These are phyloP conservation scores for Heracleum sosnowskyi DNA, from an alignment of 129 eudicot species.

Conservation along the genomic window DNA sequence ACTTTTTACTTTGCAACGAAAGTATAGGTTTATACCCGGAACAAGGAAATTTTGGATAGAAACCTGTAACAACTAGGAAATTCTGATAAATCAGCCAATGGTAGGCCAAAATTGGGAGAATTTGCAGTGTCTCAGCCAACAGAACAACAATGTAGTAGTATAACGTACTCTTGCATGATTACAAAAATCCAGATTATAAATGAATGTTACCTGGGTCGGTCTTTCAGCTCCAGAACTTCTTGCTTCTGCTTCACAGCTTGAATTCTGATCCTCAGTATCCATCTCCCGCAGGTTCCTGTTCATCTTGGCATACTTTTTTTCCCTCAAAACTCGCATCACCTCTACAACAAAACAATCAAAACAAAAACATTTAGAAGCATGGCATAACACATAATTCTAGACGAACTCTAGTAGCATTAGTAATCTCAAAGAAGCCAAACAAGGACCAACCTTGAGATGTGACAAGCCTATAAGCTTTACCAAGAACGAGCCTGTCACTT, in stretches of 20 bases:
- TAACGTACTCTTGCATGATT: too few species aligned
- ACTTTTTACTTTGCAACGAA: background rate
- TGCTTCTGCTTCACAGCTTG: constrained; percentile 23
- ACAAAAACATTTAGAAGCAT: background rate
- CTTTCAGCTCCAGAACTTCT: constrained; percentile 23
- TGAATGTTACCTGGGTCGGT: constrained; percentile 35
- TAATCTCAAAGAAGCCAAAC: background rate
- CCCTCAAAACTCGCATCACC: constrained; percentile 76
- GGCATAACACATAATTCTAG: background rate
- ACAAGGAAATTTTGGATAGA: background rate
- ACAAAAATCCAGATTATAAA: background rate
- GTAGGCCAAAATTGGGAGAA: too few species aligned
- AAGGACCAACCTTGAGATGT: constrained; percentile 65
- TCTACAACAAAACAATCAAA: constrained; percentile 29
- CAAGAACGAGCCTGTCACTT: constrained; percentile 59
- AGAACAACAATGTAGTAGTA: background rate
- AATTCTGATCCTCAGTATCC: constrained; percentile 16
- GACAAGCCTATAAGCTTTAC: constrained; percentile 74
- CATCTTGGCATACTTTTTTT: constrained; percentile 61
- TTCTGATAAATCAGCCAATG: background rate
- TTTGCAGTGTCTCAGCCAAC: background rate
- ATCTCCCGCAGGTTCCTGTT: constrained; percentile 33
- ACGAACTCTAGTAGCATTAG: background rate
- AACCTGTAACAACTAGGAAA: background rate
- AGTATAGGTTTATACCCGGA: background rate